Conservation (phyloP, 495 filamentous ascomycete genomes). For the Talaromyces nanjingensis region DNA sequence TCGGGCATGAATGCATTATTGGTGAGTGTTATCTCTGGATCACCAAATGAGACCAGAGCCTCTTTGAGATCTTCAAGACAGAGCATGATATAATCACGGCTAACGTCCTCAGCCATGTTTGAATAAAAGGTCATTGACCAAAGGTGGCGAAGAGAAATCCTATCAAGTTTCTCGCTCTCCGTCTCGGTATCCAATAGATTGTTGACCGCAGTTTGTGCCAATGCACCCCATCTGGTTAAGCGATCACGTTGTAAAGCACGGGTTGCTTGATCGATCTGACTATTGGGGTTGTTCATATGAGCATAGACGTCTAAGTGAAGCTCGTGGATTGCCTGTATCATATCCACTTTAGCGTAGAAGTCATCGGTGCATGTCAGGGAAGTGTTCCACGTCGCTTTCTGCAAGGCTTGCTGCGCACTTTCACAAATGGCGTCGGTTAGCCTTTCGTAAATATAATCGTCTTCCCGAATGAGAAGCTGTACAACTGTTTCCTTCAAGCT, state of each 20-base stretch:
- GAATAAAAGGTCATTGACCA: constrained; percentile 78
- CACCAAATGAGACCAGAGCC: constrained; percentile 31
- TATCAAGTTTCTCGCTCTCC: constrained; percentile 17
- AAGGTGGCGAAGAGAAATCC: constrained; percentile 54
- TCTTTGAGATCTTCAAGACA: constrained; percentile 69
- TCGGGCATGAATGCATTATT: constrained; percentile 90
- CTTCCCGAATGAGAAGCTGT: constrained; percentile 57
- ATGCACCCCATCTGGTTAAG: constrained; percentile 64
- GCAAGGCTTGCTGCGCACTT: constrained; percentile 28
- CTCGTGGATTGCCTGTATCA: constrained; percentile 77
- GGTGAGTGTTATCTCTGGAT: constrained; percentile 55
- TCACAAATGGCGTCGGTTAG: constrained; percentile 37
- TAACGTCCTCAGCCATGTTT: constrained; percentile 58
- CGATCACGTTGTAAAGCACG: constrained; percentile 58
- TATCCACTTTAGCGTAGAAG: constrained; percentile 32
- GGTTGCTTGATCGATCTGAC: constrained; percentile 53
- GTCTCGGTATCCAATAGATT: constrained; percentile 36
- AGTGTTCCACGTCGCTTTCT: constrained; percentile 12
- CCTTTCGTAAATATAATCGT: constrained; percentile 59
- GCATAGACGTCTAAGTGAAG: constrained; percentile 83
- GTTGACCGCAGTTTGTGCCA: constrained; percentile 58
- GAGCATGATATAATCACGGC: constrained; percentile 69
- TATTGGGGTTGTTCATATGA: constrained; percentile 66
- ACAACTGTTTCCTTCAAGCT: constrained; percentile 62
- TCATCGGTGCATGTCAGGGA: constrained; percentile 22